A percentile compares a stretch with the other conserved stretches of the same genome.
These are phyloP conservation scores for Thyridium curvatum DNA, from an alignment of 2,329 filamentous ascomycete species.

Conservation along the genomic window DNA sequence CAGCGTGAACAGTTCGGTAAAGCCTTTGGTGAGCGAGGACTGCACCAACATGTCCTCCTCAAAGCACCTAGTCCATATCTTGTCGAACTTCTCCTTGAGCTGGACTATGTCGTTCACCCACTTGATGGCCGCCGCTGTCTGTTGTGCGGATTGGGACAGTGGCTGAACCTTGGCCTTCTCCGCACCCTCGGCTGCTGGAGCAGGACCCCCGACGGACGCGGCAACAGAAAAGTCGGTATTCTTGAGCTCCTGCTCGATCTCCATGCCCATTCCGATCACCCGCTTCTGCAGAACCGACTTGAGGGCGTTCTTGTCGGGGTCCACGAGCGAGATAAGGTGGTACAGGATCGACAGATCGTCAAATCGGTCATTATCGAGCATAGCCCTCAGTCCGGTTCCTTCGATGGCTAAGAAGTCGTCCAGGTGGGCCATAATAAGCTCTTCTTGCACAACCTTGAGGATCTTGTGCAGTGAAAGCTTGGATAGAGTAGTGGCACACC, in stretches of 20 bases:
- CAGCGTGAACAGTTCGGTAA: conserved; percentile 89
- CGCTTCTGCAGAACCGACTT: conserved; percentile 66
- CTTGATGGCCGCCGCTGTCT: conserved; percentile 80
- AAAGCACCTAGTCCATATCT: conserved; percentile 69
- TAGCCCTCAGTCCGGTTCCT: conserved; percentile 73
- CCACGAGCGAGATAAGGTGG: conserved; percentile 69
- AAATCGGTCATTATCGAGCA: conserved; percentile 84
- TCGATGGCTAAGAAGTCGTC: conserved; percentile 80
- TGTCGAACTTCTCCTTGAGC: conserved; percentile 87
- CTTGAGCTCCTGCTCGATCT: conserved; percentile 67
- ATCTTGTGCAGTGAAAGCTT: conserved; percentile 67
- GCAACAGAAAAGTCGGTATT: conserved; percentile 45
- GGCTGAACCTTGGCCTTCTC: conserved; percentile 32
- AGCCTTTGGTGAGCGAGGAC: conserved; percentile 77
- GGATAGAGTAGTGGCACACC: conserved; percentile 78
- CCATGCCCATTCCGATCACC: conserved; percentile 71
- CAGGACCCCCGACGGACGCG: conserved; percentile 31
- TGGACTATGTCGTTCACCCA: conserved; percentile 90
- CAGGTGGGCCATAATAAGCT: conserved; percentile 73
- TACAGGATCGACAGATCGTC: conserved; percentile 79
- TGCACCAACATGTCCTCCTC: conserved; percentile 69
- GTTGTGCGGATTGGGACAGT: conserved; percentile 59
- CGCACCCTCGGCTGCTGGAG: neutral
- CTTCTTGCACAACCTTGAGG: conserved; percentile 67
- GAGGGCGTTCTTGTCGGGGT: conserved; percentile 64